phyloP scores from a whole-genome alignment of 306 rosid species.

The Glycyrrhiza uralensis region DNA sequence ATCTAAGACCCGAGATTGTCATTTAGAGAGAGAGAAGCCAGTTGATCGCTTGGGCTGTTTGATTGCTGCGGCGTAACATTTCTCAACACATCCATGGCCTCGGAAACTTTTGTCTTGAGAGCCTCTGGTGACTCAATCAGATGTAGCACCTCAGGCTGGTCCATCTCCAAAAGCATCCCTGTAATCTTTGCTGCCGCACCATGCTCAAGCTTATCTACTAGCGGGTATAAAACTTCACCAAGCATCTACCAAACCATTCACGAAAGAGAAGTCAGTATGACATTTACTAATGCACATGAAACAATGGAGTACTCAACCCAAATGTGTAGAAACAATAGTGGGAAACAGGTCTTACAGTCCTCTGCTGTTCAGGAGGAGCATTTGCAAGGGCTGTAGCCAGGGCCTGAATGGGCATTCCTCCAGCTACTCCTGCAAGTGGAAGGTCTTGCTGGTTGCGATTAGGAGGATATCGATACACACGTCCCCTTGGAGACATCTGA shows the following conservation, averaged over 20 bases:
- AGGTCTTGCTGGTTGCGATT: conserved; percentile 51
- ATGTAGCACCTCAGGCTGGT: conserved; percentile 76
- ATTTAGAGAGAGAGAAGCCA: conserved; percentile 54
- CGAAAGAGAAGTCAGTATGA: neutral
- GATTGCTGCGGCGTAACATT: conserved; percentile 64
- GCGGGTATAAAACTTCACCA: conserved; percentile 73
- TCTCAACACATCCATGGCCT: conserved; percentile 69
- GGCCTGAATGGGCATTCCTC: conserved; percentile 59
- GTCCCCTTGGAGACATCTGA: conserved; percentile 80
- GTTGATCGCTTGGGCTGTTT: conserved; percentile 47
- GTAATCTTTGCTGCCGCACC: conserved; percentile 70
- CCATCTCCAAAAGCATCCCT: conserved; percentile 89
- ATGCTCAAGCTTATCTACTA: conserved; percentile 62
- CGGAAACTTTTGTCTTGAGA: conserved; percentile 64
- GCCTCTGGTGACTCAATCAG: conserved; percentile 74
- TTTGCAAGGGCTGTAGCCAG: conserved; percentile 73
- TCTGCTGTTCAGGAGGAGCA: conserved; percentile 64
- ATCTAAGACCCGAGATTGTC: conserved; percentile 48
- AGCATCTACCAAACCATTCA: conserved; percentile 55
- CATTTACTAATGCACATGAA: neutral
- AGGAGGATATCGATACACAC: conserved; percentile 64
- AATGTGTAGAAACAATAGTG: neutral
- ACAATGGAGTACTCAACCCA: neutral
- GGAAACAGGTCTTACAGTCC: conserved; percentile 47
- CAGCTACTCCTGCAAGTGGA: conserved; percentile 47